phyloP scores from a whole-genome alignment of 352 stramenopile species.

The Phytophthora melonis region DNA sequence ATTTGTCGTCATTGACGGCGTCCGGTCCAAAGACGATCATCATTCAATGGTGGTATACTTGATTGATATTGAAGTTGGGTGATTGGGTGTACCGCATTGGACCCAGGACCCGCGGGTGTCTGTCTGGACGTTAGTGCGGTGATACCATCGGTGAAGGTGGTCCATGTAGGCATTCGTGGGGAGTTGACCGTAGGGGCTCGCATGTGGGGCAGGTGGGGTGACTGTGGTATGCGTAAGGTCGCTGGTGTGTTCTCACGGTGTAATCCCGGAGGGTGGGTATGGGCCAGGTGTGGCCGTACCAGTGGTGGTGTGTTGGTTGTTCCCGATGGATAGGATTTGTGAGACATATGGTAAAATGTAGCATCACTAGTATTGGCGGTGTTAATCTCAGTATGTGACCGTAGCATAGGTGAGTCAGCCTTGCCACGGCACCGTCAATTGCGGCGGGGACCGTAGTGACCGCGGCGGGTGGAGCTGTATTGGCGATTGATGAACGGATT shows the following conservation, averaged over 20 bases:
- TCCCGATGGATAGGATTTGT: neutral
- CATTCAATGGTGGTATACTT: neutral
- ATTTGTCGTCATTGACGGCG: too few relatives aligned
- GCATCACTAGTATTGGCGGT: neutral
- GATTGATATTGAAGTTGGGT: neutral
- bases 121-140: neutral
- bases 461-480: neutral
- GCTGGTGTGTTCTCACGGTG: neutral
- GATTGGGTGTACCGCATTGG: neutral
- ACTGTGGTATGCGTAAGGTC: neutral
- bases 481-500: neutral
- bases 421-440: neutral
- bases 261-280: neutral
- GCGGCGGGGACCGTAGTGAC: neutral
- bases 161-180: neutral
- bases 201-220: neutral
- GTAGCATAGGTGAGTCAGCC: neutral
- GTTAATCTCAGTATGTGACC: neutral
- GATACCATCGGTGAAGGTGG: neutral
- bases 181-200: neutral
- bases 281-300: neutral
- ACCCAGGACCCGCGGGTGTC: neutral
- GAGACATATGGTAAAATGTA: neutral
- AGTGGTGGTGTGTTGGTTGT: neutral
- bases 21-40: too few relatives aligned